These are phyloP conservation scores for Gnetum montanum DNA, from an alignment of 75 land plant genomes.

Conservation along the genomic window DNA sequence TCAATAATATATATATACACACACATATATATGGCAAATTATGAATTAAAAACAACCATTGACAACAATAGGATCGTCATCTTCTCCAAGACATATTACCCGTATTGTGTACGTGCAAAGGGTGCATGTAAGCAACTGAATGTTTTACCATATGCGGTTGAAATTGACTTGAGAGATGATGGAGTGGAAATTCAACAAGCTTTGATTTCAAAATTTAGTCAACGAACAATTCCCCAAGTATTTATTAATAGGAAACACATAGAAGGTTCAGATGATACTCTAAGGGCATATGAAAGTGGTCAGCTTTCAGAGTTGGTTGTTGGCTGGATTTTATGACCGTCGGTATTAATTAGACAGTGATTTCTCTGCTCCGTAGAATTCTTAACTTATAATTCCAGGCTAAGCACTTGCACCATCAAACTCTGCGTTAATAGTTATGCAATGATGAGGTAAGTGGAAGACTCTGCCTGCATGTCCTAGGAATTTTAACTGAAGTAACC, in stretches of 20 bases:
- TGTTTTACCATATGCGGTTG: constrained; percentile 57
- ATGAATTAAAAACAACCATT: constrained; percentile 41
- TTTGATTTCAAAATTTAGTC: constrained; percentile 43
- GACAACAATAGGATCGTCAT: constrained; percentile 58
- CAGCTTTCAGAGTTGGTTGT: constrained; percentile 53
- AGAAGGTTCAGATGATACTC: constrained; percentile 97
- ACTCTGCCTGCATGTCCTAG: too few species aligned
- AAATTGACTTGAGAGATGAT: constrained; percentile 89
- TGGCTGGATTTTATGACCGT: too few species aligned
- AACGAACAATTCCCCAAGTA: constrained; percentile 99
- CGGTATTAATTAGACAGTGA: too few species aligned
- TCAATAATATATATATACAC: too few species aligned
- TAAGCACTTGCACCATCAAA: too few species aligned
- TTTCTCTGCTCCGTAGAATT: too few species aligned
- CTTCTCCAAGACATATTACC: constrained; percentile 97
- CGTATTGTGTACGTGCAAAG: constrained; percentile 85
- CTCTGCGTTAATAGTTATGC: too few species aligned
- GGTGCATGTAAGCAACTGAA: constrained; percentile 66
- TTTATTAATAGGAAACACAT: constrained; percentile 86
- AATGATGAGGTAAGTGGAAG: too few species aligned
- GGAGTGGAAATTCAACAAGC: constrained; percentile 83
- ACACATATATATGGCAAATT: too few species aligned
- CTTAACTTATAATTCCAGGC: too few species aligned
- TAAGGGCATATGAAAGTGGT: constrained; percentile 74
- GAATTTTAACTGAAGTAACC: too few species aligned